phyloP scores from a whole-genome alignment of 2,329 filamentous ascomycete species.

The Mollisia scopiformis region DNA sequence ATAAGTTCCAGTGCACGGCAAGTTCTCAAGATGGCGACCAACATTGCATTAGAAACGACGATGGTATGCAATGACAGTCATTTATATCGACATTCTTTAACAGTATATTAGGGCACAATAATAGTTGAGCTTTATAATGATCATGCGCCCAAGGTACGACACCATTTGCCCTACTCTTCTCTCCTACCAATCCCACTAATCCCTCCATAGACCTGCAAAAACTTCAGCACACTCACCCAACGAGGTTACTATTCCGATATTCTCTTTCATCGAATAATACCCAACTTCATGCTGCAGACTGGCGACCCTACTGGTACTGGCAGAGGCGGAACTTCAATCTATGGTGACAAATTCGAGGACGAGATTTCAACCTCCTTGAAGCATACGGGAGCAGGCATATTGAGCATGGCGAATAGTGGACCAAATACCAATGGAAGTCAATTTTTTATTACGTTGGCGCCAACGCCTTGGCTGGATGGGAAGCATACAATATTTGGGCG shows the following conservation, averaged over 20 bases:
- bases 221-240: constrained; percentile 79
- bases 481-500: constrained; percentile 97
- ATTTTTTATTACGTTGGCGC: constrained; percentile 94
- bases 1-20: constrained; percentile 19
- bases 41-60: constrained; percentile 80
- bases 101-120: constrained; percentile 69
- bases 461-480: constrained; percentile 94
- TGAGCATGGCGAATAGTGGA: constrained; percentile 96
- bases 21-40: constrained; percentile 65
- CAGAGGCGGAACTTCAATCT: constrained; percentile 85
- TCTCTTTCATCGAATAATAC: constrained; percentile 92
- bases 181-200: constrained; percentile 9
- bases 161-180: background rate
- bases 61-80: constrained; percentile 60
- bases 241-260: constrained; percentile 88
- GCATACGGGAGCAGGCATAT: constrained; percentile 90
- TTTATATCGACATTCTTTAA: background rate
- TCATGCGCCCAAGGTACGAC: constrained; percentile 73
- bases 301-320: constrained; percentile 95
- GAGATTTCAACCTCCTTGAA: constrained; percentile 80
- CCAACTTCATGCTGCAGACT: constrained; percentile 94
- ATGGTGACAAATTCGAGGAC: constrained; percentile 91
- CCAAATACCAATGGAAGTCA: constrained; percentile 93
- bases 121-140: constrained; percentile 85
- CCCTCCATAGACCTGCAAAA: constrained; percentile 68